These are phyloP conservation scores for Sextonia rubra DNA, from an alignment of 164 flowering plant species.

Conservation along the genomic window DNA sequence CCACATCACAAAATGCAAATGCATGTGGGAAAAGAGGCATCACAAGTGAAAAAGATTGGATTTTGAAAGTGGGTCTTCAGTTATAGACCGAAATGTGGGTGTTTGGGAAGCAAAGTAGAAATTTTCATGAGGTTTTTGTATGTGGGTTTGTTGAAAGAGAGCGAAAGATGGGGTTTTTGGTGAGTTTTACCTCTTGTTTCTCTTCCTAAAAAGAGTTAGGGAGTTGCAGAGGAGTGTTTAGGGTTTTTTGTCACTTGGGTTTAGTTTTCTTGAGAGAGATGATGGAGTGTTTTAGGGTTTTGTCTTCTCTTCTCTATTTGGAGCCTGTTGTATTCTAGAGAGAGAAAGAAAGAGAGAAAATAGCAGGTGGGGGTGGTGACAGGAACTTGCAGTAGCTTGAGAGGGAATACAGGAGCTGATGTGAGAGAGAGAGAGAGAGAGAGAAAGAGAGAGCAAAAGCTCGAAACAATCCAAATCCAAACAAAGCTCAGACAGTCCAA, in stretches of 20 bases:
- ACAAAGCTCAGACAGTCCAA: background rate
- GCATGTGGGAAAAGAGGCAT: constrained; percentile 10
- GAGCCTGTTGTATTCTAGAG: no score
- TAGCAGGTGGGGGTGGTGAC: no score
- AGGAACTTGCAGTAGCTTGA: no score
- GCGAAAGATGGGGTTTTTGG: background rate
- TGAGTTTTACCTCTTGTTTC: background rate
- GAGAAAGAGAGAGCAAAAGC: background rate
- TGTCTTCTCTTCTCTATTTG: no score
- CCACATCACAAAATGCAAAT: constrained; percentile 13
- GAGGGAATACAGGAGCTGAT: background rate
- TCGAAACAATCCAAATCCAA: background rate
- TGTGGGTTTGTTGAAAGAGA: background rate
- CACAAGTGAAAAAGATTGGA: background rate
- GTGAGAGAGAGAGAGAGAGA: background rate
- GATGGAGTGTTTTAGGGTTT: no score
- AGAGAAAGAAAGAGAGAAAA: no score
- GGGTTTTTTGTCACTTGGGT: background rate
- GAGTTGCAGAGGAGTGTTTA: background rate
- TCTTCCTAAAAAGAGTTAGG: background rate
- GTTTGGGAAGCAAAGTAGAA: background rate
- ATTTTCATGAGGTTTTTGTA: background rate
- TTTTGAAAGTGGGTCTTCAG: background rate
- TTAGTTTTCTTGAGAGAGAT: background rate
- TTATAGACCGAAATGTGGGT: background rate